Evolutionary conservation across 768 basidiomycete species (phyloP).

Genomic region (Tubosaeta sp.): DNA sequence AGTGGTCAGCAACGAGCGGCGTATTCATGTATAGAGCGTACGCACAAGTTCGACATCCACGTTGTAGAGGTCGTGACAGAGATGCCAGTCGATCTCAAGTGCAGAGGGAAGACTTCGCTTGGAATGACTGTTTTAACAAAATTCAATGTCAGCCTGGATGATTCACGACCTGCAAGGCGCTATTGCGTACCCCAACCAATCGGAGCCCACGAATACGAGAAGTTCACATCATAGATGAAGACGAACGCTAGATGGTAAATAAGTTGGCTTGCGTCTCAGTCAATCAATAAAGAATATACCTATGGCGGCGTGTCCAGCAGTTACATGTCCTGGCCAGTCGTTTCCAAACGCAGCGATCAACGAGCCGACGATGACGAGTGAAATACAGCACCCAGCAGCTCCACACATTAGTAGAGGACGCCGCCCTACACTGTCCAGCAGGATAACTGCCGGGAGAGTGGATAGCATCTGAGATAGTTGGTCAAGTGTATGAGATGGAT

Average conservation of each 20-base stretch:
- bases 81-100: constrained; percentile 38
- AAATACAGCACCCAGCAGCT: constrained; percentile 31
- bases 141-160: background rate
- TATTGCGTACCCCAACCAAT: constrained; percentile 25
- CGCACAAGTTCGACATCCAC: constrained; percentile 39
- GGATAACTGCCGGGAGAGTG: constrained; percentile 34
- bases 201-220: constrained; percentile 33
- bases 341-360: constrained; percentile 26
- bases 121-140: constrained; percentile 33
- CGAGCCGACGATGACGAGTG: constrained; percentile 27
- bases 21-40: background rate
- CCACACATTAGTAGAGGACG: constrained; percentile 39
- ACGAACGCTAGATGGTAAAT: constrained; percentile 31
- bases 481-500: background rate
- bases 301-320: constrained; percentile 27
- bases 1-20: background rate
- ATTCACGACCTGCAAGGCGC: background rate
- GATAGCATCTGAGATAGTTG: constrained; percentile 25
- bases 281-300: constrained; percentile 16
- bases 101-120: constrained; percentile 39
- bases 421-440: constrained; percentile 37
- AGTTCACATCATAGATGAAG: constrained; percentile 36
- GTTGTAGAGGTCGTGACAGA: constrained; percentile 39
- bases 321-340: constrained; percentile 27
- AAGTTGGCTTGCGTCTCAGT: constrained; percentile 6